Conservation (phyloP, 768 basidiomycete genomes). For the Pholiota molesta region DNA sequence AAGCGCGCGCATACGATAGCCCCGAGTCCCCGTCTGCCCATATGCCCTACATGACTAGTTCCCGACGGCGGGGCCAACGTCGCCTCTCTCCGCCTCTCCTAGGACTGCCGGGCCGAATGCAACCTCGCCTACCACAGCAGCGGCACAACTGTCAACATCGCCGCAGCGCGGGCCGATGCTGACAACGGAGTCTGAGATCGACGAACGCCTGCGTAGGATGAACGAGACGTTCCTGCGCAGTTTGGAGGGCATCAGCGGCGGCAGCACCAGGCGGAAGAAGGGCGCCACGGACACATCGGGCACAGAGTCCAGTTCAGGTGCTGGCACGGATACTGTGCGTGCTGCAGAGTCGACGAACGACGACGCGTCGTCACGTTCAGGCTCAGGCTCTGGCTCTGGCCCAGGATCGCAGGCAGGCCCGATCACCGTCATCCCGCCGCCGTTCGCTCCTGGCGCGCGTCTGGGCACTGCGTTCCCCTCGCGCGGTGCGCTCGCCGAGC, state of each 20-base stretch:
- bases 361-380: neutral
- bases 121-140: conserved; percentile 1
- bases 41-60: conserved; percentile 13
- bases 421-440: neutral
- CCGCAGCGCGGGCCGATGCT: conserved; percentile 53
- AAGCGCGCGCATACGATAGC: conserved; percentile 6
- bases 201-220: conserved; percentile 66
- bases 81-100: conserved; percentile 4
- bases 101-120: neutral
- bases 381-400: neutral
- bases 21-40: neutral
- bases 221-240: conserved; percentile 68
- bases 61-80: conserved; percentile 1
- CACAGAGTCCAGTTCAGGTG: neutral
- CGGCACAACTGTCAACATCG: conserved; percentile 21
- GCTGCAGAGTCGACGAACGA: neutral
- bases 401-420: neutral
- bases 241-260: conserved; percentile 56
- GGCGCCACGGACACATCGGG: neutral
- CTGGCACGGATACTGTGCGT: neutral
- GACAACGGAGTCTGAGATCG: conserved; percentile 68
- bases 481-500: neutral
- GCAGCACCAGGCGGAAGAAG: conserved; percentile 23
- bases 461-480: neutral
- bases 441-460: conserved; percentile 1